Base-by-base conservation (phyloP, 2,329 filamentous ascomycete species). In the Aspergillus fischeri region DNA sequence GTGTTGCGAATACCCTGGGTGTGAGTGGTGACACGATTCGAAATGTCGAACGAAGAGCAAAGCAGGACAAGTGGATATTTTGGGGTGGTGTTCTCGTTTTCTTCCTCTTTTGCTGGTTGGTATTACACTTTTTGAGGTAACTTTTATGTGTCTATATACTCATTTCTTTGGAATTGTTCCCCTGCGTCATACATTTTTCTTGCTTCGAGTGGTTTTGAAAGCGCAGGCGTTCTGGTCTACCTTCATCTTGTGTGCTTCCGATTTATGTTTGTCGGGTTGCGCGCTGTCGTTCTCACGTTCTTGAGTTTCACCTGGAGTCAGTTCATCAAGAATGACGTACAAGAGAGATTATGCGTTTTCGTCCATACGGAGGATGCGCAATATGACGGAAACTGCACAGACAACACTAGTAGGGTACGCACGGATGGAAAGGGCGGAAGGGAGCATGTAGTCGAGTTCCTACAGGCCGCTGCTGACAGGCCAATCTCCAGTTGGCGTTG, bases 51-150 rank as follows among this genome's bases (percentile, higher is more conserved):
- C 79, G 94, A 65, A 82, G 94, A 61, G 92, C 94, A 52, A 89
- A 86, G 73, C 90, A 97, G 79, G 94, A 99, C 73, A 97, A 97
- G 77, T 97, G 92, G 92, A 96, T 99, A 38, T 99, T 99, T 73
- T 90, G 89, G 82, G 89, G 80, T 0, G 92, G 94, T 0, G 91
- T 93, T 2, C 75, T 95, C 4, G 75, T 94, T 38, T 99, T 99
- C 74, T 90, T 97, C 67, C 70, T 84, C 41, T 99, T 99, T 72
- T 96, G 93, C 75, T 97, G 91, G 86, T 77, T 94, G 62, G 92
- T 96, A 55, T 72, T 99, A 70, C 89, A 92, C 75, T 97, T 85
- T 71, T 74, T 99, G 75, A 80, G 90, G 71, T 93, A 75, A 81
- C n/a, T 9, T 7, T 41, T 28, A n/a, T 53, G 49, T 47, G 38